Evolutionary conservation across 768 basidiomycete genomes (phyloP).

Genomic region (Mycena polygramma): DNA sequence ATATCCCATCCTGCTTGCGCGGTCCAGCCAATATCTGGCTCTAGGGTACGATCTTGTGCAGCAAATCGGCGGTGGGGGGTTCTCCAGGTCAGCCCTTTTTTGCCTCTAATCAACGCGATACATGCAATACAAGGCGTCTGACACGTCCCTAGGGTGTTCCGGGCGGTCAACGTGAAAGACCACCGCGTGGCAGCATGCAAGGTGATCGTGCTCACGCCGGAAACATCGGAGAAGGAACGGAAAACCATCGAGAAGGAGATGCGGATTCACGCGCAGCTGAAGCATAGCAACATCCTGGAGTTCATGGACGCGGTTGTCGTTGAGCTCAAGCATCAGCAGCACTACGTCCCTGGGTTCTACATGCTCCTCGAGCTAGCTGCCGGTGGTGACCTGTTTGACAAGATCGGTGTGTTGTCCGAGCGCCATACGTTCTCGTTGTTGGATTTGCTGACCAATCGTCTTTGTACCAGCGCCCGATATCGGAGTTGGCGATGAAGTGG

Average conservation of each 20-base stretch:
- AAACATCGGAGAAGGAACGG: slow-evolving; percentile 76
- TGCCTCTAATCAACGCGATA: slow-evolving; percentile 4
- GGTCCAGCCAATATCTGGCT: not conserved
- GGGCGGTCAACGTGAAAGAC: slow-evolving; percentile 77
- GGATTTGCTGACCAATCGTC: not conserved
- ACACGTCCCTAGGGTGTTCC: slow-evolving; percentile 74
- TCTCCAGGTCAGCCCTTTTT: slow-evolving; percentile 74
- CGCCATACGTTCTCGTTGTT: not conserved
- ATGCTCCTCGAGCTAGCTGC: slow-evolving; percentile 94
- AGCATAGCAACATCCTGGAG: slow-evolving; percentile 85
- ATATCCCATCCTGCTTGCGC: not conserved
- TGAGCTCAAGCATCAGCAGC: slow-evolving; percentile 67
- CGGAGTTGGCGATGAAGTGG: slow-evolving; percentile 87
- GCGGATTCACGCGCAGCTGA: slow-evolving; percentile 85
- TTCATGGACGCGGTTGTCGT: slow-evolving; percentile 85
- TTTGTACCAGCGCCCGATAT: slow-evolving; percentile 82
- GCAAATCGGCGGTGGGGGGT: slow-evolving; percentile 89
- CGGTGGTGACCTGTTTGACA: slow-evolving; percentile 97
- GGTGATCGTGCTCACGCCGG: slow-evolving; percentile 72
- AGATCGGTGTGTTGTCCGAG: slow-evolving; percentile 79
- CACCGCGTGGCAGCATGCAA: slow-evolving; percentile 90
- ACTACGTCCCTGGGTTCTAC: slow-evolving; percentile 87
- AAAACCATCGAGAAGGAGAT: slow-evolving; percentile 94
- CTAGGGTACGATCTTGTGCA: slow-evolving; percentile 79
- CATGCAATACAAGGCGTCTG: not conserved